Percentiles rank a stretch among this genome's conserved stretches.
Conservation (phyloP, 2,329 filamentous ascomycete genomes). For the Aurifilum marmelostoma region DNA sequence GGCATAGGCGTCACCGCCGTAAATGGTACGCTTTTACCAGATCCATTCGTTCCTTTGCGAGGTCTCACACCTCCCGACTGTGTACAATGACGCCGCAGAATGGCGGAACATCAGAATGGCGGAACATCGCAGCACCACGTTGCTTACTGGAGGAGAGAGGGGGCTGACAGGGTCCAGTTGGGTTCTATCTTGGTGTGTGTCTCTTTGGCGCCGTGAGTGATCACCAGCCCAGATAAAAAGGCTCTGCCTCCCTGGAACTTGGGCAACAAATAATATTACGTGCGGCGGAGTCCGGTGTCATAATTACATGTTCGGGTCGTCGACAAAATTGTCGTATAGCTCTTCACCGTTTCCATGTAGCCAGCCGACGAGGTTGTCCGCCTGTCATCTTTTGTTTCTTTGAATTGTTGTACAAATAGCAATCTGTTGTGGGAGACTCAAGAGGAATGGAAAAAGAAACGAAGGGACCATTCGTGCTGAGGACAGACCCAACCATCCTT, state of each 20-base stretch:
- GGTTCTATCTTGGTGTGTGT: not conserved
- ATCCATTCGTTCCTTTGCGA: constrained; percentile 7
- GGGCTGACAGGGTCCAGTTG: not conserved
- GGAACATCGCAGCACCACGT: not conserved
- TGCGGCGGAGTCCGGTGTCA: not conserved
- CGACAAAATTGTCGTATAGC: not conserved
- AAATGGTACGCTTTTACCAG: not conserved
- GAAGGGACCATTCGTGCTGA: not conserved
- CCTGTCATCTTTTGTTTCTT: not conserved
- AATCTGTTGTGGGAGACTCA: too few species aligned
- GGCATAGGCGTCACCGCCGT: not conserved
- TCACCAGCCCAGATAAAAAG: not conserved
- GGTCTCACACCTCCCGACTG: not conserved
- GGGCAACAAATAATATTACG: not conserved
- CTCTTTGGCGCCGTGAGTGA: not conserved
- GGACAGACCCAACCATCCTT: not conserved
- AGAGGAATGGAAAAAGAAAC: too few species aligned
- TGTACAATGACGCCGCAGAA: not conserved
- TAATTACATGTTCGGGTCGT: not conserved
- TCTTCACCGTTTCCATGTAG: not conserved
- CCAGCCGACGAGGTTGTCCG: not conserved
- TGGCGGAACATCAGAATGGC: not conserved
- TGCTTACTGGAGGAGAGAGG: not conserved
- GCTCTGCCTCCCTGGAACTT: not conserved
- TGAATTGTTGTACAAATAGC: too few species aligned